Conservation (phyloP, 148 eudicot genomes). For the Suaeda aralocaspica region DNA sequence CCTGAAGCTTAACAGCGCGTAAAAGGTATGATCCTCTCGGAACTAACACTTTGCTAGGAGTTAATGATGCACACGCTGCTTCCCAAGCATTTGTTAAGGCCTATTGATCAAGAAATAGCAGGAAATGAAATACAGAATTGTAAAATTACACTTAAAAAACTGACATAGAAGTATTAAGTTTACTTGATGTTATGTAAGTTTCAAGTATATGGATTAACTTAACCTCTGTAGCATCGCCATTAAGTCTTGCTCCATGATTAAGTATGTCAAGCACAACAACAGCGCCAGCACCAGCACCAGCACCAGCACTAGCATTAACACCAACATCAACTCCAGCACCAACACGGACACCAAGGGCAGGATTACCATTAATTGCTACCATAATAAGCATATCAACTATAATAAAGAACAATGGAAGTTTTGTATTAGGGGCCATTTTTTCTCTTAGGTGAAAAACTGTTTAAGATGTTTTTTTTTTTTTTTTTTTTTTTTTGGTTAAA, state of each 20-base stretch:
- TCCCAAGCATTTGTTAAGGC: conserved; percentile 46
- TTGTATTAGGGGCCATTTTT: conserved; percentile 22
- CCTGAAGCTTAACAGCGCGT: conserved; percentile 31
- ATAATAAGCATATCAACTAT: conserved; percentile 5
- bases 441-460: too few species aligned
- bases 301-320: too few species aligned
- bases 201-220: background rate
- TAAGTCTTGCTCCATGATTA: conserved; percentile 25
- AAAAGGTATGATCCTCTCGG: conserved; percentile 40
- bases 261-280: conserved; percentile 21
- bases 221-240: conserved; percentile 35
- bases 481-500: background rate
- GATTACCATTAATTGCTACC: background rate
- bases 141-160: background rate
- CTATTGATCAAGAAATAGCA: conserved; percentile 17
- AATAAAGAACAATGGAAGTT: conserved; percentile 10
- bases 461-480: background rate
- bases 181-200: background rate
- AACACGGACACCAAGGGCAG: background rate
- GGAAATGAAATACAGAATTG: background rate
- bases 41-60: conserved; percentile 35
- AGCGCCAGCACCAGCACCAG: too few species aligned
- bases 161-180: background rate
- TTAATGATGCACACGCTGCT: conserved; percentile 43
- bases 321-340: too few species aligned